These are phyloP conservation scores for Megacollybia marginata DNA, from an alignment of 768 basidiomycete species.

Conservation along the genomic window DNA sequence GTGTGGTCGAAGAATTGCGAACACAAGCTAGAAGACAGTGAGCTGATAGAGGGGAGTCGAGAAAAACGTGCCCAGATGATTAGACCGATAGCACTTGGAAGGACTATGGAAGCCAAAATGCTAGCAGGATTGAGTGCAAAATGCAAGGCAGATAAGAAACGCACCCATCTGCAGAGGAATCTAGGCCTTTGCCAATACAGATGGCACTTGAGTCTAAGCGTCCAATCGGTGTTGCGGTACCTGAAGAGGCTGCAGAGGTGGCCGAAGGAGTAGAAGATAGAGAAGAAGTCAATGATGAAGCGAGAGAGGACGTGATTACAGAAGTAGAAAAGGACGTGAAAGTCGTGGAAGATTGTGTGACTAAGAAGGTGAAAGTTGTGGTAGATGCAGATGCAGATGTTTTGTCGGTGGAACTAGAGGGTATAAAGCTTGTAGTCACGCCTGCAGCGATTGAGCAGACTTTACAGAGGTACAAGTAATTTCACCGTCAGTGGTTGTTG, in stretches of 20 bases:
- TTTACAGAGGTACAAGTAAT: slow-evolving; percentile 11
- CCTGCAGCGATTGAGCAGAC: not conserved
- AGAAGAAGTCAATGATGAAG: slow-evolving; percentile 7
- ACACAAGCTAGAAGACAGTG: slow-evolving; percentile 39
- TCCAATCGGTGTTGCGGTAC: slow-evolving; percentile 10
- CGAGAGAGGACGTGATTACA: slow-evolving; percentile 19
- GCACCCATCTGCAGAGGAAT: slow-evolving; percentile 50
- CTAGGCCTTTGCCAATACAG: slow-evolving; percentile 61
- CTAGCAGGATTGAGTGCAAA: too few species aligned
- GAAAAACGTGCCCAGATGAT: slow-evolving; percentile 54
- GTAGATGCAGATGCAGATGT: slow-evolving; percentile 13
- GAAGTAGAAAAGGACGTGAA: slow-evolving; percentile 33
- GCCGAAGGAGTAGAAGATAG: slow-evolving; percentile 9
- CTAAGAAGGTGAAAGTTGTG: slow-evolving; percentile 31
- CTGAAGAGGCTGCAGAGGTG: slow-evolving; percentile 11
- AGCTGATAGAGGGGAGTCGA: not conserved
- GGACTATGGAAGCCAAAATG: slow-evolving; percentile 45
- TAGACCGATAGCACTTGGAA: slow-evolving; percentile 56
- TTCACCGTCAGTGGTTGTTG: slow-evolving; percentile 16
- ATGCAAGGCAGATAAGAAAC: too few species aligned
- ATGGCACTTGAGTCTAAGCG: slow-evolving; percentile 25
- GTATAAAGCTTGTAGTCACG: not conserved
- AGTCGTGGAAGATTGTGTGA: slow-evolving; percentile 32
- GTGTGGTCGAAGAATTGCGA: slow-evolving; percentile 61
- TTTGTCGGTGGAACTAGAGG: not conserved